These are phyloP conservation scores for Juglanconis sp. DNA, from an alignment of 2,329 filamentous ascomycete genomes.

Conservation along the genomic window DNA sequence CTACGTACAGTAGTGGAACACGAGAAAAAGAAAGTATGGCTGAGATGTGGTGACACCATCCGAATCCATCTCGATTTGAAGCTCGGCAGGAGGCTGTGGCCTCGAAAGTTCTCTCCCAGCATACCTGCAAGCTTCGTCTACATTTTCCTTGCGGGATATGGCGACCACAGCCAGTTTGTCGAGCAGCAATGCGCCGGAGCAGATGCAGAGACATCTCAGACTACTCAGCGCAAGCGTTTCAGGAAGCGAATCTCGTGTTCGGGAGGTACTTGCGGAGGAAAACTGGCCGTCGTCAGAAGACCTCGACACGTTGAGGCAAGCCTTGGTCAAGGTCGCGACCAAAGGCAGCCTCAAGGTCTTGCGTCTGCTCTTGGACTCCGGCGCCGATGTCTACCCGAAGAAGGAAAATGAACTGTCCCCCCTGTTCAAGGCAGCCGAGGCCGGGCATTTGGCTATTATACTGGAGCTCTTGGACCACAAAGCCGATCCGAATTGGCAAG, in stretches of 20 bases:
- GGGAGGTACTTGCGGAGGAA: slow-evolving; percentile 34
- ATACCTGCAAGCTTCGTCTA: not conserved
- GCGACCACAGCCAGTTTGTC: slow-evolving; percentile 28
- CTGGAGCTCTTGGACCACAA: slow-evolving; percentile 29
- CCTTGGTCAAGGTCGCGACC: slow-evolving; percentile 34
- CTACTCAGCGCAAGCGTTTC: slow-evolving; percentile 35
- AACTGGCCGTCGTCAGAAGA: slow-evolving; percentile 32
- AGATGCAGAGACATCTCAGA: slow-evolving; percentile 30
- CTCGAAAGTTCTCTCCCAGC: not conserved
- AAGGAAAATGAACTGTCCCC: slow-evolving; percentile 34
- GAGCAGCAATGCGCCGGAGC: slow-evolving; percentile 33
- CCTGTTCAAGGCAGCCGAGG: slow-evolving; percentile 36
- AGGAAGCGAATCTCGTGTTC: slow-evolving; percentile 34
- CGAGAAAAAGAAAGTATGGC: not conserved
- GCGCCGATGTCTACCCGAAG: slow-evolving; percentile 34
- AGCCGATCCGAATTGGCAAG: slow-evolving; percentile 32
- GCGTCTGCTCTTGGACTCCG: slow-evolving; percentile 34
- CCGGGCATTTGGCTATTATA: slow-evolving; percentile 32
- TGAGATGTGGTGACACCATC: not conserved
- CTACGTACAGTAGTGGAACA: not conserved
- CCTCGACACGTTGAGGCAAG: slow-evolving; percentile 34
- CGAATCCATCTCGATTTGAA: not conserved
- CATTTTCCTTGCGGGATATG: not conserved
- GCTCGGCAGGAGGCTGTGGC: not conserved
- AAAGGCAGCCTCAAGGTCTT: slow-evolving; percentile 34